phyloP scores from a whole-genome alignment of 345 rosid species.

The Citrus cavaleriei region DNA sequence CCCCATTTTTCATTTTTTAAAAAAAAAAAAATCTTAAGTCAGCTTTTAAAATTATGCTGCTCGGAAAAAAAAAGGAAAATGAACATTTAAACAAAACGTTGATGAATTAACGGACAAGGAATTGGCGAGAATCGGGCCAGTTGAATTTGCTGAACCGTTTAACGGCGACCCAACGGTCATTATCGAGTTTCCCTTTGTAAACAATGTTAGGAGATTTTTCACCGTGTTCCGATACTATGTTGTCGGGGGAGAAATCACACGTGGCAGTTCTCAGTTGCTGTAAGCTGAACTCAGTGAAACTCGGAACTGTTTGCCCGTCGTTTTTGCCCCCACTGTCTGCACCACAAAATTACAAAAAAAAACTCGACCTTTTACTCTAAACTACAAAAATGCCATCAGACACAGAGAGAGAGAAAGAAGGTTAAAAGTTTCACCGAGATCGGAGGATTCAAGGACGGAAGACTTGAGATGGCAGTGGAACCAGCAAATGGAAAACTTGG shows the following conservation, averaged over 20 bases:
- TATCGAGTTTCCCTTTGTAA: constrained; percentile 76
- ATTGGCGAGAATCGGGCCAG: constrained; percentile 98
- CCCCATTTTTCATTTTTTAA: background rate
- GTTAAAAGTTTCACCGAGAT: constrained; percentile 46
- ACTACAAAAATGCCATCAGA: background rate
- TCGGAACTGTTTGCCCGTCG: constrained; percentile 53
- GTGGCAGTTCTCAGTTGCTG: constrained; percentile 82
- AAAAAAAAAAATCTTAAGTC: background rate
- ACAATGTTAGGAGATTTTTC: constrained; percentile 95
- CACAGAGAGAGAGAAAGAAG: background rate
- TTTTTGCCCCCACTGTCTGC: constrained; percentile 64
- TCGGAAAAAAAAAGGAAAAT: background rate
- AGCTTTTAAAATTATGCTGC: background rate
- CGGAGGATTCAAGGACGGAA: constrained; percentile 58
- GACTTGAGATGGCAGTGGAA: constrained; percentile 62
- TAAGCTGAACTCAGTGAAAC: constrained; percentile 66
- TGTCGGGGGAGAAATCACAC: constrained; percentile 67
- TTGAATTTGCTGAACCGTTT: constrained; percentile 84
- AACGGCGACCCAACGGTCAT: constrained; percentile 73
- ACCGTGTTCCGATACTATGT: constrained; percentile 95
- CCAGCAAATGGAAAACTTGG: constrained; percentile 69
- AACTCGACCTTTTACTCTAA: background rate
- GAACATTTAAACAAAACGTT: background rate
- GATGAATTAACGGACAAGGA: constrained; percentile 49
- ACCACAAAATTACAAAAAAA: background rate